Evolutionary conservation across 164 flowering plant species (phyloP).

Genomic region (Magnolia officinalis): DNA sequence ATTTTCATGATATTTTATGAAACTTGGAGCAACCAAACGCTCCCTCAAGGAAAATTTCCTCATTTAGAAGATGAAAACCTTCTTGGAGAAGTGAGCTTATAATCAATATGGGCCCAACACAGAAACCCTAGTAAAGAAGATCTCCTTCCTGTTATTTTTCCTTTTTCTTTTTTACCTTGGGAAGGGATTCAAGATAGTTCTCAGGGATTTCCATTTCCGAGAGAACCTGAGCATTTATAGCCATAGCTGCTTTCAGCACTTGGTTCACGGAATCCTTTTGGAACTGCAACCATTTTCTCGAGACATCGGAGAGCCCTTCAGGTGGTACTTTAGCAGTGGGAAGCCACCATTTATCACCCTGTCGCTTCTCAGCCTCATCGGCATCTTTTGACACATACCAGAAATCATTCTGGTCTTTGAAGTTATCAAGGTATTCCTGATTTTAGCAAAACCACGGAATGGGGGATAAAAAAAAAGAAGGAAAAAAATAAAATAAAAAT

Average conservation of each 20-base stretch:
- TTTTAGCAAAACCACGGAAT: background rate
- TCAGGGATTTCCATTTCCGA: conserved; percentile 88
- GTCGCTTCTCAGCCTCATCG: conserved; percentile 45
- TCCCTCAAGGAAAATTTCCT: background rate
- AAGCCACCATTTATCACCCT: conserved; percentile 87
- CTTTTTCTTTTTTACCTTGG: conserved; percentile 52
- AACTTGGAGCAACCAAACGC: background rate
- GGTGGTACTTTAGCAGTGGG: conserved; percentile 67
- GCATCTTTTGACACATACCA: conserved; percentile 57
- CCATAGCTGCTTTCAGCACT: conserved; percentile 92
- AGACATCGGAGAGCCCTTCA: conserved; percentile 60
- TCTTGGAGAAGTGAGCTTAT: background rate
- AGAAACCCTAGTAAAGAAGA: background rate
- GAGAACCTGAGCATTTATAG: conserved; percentile 81
- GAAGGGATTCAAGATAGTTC: conserved; percentile 80
- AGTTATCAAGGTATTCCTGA: conserved; percentile 63
- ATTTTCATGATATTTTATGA: background rate
- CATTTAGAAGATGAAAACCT: background rate
- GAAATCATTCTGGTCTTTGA: conserved; percentile 61
- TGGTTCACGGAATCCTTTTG: conserved; percentile 86
- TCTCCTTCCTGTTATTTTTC: background rate
- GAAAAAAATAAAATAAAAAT: background rate
- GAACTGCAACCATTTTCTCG: conserved; percentile 59
- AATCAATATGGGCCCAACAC: background rate
- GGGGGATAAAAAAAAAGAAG: background rate